Conservation (phyloP, 768 basidiomycete species). For the Tubosaeta sp. region DNA sequence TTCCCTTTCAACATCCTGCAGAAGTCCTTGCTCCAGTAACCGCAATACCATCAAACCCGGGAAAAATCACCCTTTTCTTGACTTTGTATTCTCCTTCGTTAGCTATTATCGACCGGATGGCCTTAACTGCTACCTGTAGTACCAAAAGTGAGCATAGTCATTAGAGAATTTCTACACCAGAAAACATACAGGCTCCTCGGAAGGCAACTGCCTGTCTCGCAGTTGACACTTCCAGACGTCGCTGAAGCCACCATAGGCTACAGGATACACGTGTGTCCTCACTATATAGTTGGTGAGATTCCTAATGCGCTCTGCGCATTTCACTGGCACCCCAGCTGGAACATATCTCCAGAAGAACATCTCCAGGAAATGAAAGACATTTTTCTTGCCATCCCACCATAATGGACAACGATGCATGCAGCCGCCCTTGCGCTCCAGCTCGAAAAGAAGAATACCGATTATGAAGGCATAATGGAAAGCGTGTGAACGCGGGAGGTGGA, state of each 20-base stretch:
- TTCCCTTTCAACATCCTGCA: slow-evolving; percentile 26
- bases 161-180: neutral
- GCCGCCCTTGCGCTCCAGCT: neutral
- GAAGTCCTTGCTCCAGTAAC: slow-evolving; percentile 3
- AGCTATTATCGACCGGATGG: slow-evolving; percentile 9
- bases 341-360: neutral
- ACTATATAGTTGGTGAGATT: slow-evolving; percentile 16
- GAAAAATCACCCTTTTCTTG: slow-evolving; percentile 14
- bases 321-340: neutral
- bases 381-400: neutral
- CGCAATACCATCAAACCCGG: neutral
- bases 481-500: neutral
- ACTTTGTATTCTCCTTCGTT: slow-evolving; percentile 1
- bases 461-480: no score
- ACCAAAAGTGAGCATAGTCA: neutral
- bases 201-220: neutral
- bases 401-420: neutral
- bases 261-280: slow-evolving; percentile 18
- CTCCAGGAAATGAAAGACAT: neutral
- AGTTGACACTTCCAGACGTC: slow-evolving; percentile 26
- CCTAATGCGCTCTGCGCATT: neutral
- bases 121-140: slow-evolving; percentile 26
- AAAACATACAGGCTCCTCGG: slow-evolving; percentile 12
- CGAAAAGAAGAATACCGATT: no score
- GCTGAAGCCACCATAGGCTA: slow-evolving; percentile 28